Percentiles rank a stretch among this genome's conserved stretches.
These are phyloP conservation scores for Solanum tacnaense DNA, from an alignment of 257 asterid species.

Conservation along the genomic window DNA sequence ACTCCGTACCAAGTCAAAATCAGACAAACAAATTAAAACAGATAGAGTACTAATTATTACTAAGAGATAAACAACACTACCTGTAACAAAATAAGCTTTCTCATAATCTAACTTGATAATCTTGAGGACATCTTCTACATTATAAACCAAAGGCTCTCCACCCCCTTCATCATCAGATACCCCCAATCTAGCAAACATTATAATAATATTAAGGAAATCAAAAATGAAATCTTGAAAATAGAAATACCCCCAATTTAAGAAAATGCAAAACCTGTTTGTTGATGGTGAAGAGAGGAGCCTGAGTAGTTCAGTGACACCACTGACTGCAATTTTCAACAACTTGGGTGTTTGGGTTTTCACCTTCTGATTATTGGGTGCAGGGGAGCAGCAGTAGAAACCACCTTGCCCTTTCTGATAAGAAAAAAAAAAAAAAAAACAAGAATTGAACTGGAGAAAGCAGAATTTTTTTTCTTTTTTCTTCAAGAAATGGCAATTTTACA, in stretches of 20 bases:
- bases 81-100: conserved; percentile 80
- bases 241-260: not conserved
- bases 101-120: conserved; percentile 58
- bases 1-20: not conserved
- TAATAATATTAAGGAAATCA: not conserved
- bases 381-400: conserved; percentile 42
- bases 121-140: conserved; percentile 42
- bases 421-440: not conserved
- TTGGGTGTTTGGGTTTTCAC: conserved; percentile 35
- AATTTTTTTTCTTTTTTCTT: not conserved
- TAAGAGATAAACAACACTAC: conserved; percentile 13
- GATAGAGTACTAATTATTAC: not conserved
- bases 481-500: not conserved
- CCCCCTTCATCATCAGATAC: conserved; percentile 9
- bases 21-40: not conserved
- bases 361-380: conserved; percentile 17
- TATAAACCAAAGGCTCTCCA: conserved; percentile 27
- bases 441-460: not conserved
- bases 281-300: conserved; percentile 35
- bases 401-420: conserved; percentile 23
- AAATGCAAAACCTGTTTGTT: conserved; percentile 15
- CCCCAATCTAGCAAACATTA: conserved; percentile 25
- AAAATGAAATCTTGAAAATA: not conserved
- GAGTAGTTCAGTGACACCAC: conserved; percentile 51
- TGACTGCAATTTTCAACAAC: conserved; percentile 50